Percentiles rank a stretch among this genome's conserved stretches.
Conservation (phyloP, 192 early-diverging fungal genomes). For the Cladochytrium replicatum region DNA sequence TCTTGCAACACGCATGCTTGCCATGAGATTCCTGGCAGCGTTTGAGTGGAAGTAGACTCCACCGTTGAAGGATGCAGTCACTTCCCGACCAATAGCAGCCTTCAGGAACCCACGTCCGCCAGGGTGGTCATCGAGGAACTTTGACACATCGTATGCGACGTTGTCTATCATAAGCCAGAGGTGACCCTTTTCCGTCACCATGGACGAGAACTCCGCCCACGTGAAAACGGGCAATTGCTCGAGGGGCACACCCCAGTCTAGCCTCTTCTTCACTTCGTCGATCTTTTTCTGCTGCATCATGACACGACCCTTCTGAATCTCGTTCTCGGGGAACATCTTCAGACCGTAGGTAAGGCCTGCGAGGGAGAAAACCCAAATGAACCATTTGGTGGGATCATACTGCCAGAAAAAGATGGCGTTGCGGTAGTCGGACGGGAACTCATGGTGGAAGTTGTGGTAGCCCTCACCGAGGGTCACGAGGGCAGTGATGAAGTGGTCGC, state of each 20-base stretch:
- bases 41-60: conserved; percentile 86
- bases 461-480: conserved; percentile 74
- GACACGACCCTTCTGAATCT: conserved; percentile 68
- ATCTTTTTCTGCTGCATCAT: conserved; percentile 76
- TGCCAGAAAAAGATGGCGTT: conserved; percentile 69
- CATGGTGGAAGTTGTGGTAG: conserved; percentile 76
- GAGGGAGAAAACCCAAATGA: conserved; percentile 49
- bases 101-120: conserved; percentile 69
- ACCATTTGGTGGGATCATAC: conserved; percentile 83
- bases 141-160: conserved; percentile 67
- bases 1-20: conserved; percentile 21
- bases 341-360: conserved; percentile 61
- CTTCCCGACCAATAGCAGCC: conserved; percentile 70
- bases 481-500: conserved; percentile 72
- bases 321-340: conserved; percentile 68
- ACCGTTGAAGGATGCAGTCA: conserved; percentile 79
- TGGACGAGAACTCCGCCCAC: conserved; percentile 43
- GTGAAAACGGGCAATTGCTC: conserved; percentile 48
- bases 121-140: conserved; percentile 82
- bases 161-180: conserved; percentile 78
- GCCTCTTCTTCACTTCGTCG: conserved; percentile 37
- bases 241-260: conserved; percentile 67
- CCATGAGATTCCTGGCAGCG: conserved; percentile 60
- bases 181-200: conserved; percentile 56
- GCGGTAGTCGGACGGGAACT: conserved; percentile 79